A percentile compares a stretch with the other conserved stretches of the same genome.
These are phyloP conservation scores for Chlorella sorokiniana DNA, from an alignment of 139 green algal species.

Conservation along the genomic window DNA sequence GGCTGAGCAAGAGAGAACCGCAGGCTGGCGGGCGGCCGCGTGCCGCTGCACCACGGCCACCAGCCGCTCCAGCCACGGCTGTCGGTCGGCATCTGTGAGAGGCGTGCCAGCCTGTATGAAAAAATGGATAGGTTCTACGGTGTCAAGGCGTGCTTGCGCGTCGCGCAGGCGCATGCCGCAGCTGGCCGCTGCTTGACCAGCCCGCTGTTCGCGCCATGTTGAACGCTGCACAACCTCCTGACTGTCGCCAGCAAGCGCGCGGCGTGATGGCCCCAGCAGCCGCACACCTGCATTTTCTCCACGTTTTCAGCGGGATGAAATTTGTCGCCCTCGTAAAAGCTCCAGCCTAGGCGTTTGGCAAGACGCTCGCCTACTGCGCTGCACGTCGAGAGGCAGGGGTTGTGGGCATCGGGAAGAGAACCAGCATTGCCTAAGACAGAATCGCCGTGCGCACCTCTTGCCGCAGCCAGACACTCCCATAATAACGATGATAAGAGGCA, in stretches of 20 bases:
- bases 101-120: conserved; percentile 18
- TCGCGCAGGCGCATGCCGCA: too few relatives aligned
- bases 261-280: too few relatives aligned
- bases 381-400: neutral
- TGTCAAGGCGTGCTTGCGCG: too few relatives aligned
- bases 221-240: too few relatives aligned
- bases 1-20: conserved; percentile 50
- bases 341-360: neutral
- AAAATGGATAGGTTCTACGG: neutral
- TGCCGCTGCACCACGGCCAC: conserved; percentile 7
- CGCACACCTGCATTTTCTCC: neutral
- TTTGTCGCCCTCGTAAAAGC: conserved; percentile 34
- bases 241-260: too few relatives aligned
- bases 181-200: too few relatives aligned
- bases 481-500: neutral
- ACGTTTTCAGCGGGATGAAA: conserved; percentile 33
- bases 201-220: too few relatives aligned
- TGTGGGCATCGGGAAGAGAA: too few relatives aligned
- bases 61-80: conserved; percentile 37
- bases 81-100: conserved; percentile 31
- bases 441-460: conserved; percentile 30
- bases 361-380: conserved; percentile 26
- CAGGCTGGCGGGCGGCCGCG: neutral
- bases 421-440: neutral
- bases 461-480: conserved; percentile 36